Evolutionary conservation across 2,329 filamentous ascomycete species (phyloP).

Genomic region (Fusarium sacchari): DNA sequence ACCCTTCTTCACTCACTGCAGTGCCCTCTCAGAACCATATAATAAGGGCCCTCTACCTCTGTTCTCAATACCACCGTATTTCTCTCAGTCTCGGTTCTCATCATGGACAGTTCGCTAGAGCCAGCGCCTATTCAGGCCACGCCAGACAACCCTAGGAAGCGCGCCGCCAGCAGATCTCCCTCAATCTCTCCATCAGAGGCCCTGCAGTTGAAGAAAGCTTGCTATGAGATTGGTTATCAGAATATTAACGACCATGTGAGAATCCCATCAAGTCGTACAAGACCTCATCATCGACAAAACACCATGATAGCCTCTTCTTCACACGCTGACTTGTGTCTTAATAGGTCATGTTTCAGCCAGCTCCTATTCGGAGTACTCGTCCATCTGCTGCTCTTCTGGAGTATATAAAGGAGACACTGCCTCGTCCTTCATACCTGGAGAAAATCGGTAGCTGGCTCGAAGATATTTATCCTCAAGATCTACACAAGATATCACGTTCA

Average conservation of each 20-base stretch:
- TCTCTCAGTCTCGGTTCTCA: not conserved
- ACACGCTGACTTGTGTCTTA: not conserved
- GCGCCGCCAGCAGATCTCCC: not conserved
- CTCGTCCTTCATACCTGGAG: not conserved
- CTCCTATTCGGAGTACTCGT: not conserved
- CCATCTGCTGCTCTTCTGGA: not conserved
- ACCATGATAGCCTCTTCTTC: not conserved
- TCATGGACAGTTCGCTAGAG: not conserved
- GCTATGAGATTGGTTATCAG: not conserved
- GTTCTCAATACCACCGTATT: not conserved
- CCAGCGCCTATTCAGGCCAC: not conserved
- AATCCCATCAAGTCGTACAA: not conserved
- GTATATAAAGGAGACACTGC: constrained; percentile 1
- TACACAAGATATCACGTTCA: not conserved
- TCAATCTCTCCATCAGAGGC: not conserved
- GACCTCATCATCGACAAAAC: not conserved
- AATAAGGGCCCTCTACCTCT: not conserved
- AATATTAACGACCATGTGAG: not conserved
- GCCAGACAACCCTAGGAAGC: not conserved
- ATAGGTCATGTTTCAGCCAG: constrained; percentile 10
- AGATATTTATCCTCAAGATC: not conserved
- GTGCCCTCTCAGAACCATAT: not conserved
- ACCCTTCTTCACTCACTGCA: not conserved
- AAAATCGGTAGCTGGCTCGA: constrained; percentile 12
- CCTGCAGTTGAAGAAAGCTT: not conserved